Evolutionary conservation across 2,329 filamentous ascomycete species (phyloP).

Genomic region (Teratosphaeriaceae sp.): DNA sequence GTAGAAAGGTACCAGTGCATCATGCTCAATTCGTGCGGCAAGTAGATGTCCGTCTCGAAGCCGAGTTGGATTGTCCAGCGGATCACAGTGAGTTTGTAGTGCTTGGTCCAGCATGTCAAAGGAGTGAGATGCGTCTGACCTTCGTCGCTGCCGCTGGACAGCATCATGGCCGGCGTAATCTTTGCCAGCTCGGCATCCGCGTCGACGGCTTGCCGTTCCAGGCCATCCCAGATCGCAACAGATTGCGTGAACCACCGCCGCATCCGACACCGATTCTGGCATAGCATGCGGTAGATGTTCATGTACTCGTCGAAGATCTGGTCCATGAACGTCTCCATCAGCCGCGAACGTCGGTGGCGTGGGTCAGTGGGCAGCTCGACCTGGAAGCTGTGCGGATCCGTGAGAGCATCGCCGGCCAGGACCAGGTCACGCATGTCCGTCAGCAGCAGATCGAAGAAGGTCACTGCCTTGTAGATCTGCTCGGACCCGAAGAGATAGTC

Average conservation of each 20-base stretch:
- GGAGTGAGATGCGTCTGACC: slow-evolving; percentile 34
- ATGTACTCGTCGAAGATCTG: slow-evolving; percentile 58
- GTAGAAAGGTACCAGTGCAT: slow-evolving; percentile 69
- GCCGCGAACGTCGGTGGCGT: slow-evolving; percentile 62
- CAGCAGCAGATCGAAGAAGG: slow-evolving; percentile 66
- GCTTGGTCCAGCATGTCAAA: slow-evolving; percentile 80
- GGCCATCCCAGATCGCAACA: slow-evolving; percentile 72
- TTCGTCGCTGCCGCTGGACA: not conserved
- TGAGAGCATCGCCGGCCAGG: slow-evolving; percentile 62
- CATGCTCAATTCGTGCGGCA: slow-evolving; percentile 71
- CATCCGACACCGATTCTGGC: slow-evolving; percentile 84
- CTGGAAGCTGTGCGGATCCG: slow-evolving; percentile 68
- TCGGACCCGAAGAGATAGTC: slow-evolving; percentile 61
- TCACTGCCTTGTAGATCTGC: slow-evolving; percentile 59
- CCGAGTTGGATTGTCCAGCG: slow-evolving; percentile 84
- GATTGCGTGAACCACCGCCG: slow-evolving; percentile 84
- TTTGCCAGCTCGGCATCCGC: slow-evolving; percentile 15
- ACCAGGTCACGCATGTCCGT: slow-evolving; percentile 74
- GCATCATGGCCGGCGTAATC: slow-evolving; percentile 3
- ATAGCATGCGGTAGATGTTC: slow-evolving; percentile 75
- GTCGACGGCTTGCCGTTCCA: slow-evolving; percentile 63
- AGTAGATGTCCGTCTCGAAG: slow-evolving; percentile 89
- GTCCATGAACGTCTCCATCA: slow-evolving; percentile 63
- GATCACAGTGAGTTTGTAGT: slow-evolving; percentile 85
- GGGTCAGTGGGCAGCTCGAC: slow-evolving; percentile 69